Evolutionary conservation across 768 basidiomycete species (phyloP).

Genomic region (Lactarius pseudohatsudake): DNA sequence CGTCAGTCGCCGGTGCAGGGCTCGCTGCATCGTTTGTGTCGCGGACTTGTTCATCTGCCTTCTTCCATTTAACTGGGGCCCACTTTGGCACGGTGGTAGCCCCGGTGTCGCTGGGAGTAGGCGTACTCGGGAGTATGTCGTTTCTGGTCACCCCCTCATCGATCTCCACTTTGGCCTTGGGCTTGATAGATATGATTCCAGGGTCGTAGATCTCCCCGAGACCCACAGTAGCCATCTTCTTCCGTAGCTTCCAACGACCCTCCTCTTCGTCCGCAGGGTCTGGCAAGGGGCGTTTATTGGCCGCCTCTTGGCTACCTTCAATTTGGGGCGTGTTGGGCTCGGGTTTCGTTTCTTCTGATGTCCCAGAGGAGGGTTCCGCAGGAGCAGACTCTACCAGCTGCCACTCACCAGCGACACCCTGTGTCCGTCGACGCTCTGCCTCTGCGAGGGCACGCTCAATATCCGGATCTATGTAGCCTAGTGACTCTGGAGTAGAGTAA

Average conservation of each 20-base stretch:
- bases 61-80: slow-evolving; percentile 29
- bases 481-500: slow-evolving; percentile 83
- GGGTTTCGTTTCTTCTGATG: slow-evolving; percentile 18
- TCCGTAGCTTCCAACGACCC: slow-evolving; percentile 63
- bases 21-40: neutral
- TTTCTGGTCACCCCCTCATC: slow-evolving; percentile 1
- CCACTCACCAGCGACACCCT: slow-evolving; percentile 81
- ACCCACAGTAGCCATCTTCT: slow-evolving; percentile 57
- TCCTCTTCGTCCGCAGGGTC: slow-evolving; percentile 47
- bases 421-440: slow-evolving; percentile 53
- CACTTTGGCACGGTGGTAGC: slow-evolving; percentile 24
- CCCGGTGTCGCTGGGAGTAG: slow-evolving; percentile 6
- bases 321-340: slow-evolving; percentile 30
- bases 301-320: slow-evolving; percentile 17
- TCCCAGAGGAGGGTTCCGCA: slow-evolving; percentile 30
- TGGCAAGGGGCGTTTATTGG: slow-evolving; percentile 35
- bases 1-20: neutral
- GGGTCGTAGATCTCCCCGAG: slow-evolving; percentile 85
- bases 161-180: slow-evolving; percentile 55
- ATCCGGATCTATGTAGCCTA: slow-evolving; percentile 81
- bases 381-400: slow-evolving; percentile 50
- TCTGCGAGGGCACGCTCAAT: slow-evolving; percentile 63
- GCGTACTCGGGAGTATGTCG: neutral
- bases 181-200: slow-evolving; percentile 61
- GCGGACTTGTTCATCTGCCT: slow-evolving; percentile 14